Percentiles rank a stretch among this genome's conserved stretches.
These are phyloP conservation scores for Orbilia ellipsospora DNA, from an alignment of 2,329 filamentous ascomycete species.

Conservation along the genomic window DNA sequence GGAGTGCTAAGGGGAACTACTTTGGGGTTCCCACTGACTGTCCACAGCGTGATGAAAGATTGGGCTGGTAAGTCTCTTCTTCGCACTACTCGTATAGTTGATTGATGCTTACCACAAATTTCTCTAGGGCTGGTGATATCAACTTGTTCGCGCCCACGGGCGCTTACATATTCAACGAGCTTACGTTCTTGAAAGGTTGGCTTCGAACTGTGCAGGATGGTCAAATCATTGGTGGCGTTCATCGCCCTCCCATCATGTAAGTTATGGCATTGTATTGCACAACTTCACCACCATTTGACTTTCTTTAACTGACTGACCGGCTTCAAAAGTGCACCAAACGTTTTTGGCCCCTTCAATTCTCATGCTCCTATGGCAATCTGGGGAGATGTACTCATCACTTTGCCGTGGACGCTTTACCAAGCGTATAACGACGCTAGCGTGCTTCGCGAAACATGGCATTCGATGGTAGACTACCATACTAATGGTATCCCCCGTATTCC, in stretches of 20 bases:
- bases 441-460: conserved; percentile 62
- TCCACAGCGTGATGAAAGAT: conserved; percentile 68
- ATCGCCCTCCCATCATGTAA: conserved; percentile 60
- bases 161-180: conserved; percentile 68
- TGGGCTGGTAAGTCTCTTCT: conserved; percentile 66
- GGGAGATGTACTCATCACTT: conserved; percentile 64
- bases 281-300: not conserved
- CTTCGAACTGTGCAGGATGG: conserved; percentile 65
- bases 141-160: conserved; percentile 65
- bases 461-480: conserved; percentile 64
- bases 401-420: conserved; percentile 64
- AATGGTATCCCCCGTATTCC: conserved; percentile 60
- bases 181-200: conserved; percentile 67
- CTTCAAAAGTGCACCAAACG: conserved; percentile 24
- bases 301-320: not conserved
- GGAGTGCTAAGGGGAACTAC: conserved; percentile 72
- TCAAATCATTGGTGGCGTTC: conserved; percentile 58
- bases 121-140: conserved; percentile 24
- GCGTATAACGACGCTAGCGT: conserved; percentile 62
- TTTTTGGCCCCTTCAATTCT: conserved; percentile 7
- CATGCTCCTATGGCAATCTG: conserved; percentile 60
- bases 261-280: not conserved
- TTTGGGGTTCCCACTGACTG: conserved; percentile 70
- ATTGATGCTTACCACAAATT: not conserved
- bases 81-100: no score